These are phyloP conservation scores for Leucogyrophana mollusca DNA, from an alignment of 768 basidiomycete species.

Conservation along the genomic window DNA sequence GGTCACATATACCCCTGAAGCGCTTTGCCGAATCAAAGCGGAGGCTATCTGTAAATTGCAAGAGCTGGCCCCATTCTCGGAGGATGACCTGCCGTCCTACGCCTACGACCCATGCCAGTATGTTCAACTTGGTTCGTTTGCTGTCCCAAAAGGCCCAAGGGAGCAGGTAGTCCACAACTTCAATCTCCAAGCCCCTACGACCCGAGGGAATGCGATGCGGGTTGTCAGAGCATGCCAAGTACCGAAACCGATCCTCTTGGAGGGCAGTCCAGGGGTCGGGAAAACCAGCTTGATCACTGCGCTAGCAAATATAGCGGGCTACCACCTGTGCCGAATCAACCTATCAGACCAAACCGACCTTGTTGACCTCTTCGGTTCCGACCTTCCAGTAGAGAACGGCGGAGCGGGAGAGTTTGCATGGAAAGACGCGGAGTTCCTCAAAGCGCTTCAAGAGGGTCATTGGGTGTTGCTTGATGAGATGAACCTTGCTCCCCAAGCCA, in stretches of 20 bases:
- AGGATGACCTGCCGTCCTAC: slow-evolving; percentile 19
- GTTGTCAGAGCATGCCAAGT: slow-evolving; percentile 89
- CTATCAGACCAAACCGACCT: slow-evolving; percentile 98
- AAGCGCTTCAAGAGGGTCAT: slow-evolving; percentile 89
- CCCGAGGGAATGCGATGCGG: slow-evolving; percentile 82
- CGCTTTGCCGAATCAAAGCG: slow-evolving; percentile 58
- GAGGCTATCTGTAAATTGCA: slow-evolving; percentile 57
- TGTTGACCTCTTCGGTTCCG: slow-evolving; percentile 93
- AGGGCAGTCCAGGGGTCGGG: slow-evolving; percentile 97
- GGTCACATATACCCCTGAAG: slow-evolving; percentile 56
- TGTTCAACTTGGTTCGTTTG: slow-evolving; percentile 73
- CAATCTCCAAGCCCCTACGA: slow-evolving; percentile 87
- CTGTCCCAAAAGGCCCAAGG: slow-evolving; percentile 58
- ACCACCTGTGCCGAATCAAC: slow-evolving; percentile 88
- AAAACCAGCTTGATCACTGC: slow-evolving; percentile 94
- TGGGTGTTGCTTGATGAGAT: slow-evolving; percentile 99
- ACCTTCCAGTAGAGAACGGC: slow-evolving; percentile 92
- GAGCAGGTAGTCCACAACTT: slow-evolving; percentile 45
- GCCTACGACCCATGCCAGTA: slow-evolving; percentile 32
- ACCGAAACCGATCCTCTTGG: slow-evolving; percentile 86
- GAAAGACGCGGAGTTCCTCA: slow-evolving; percentile 96
- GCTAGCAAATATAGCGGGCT: slow-evolving; percentile 76
- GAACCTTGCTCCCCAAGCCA: slow-evolving; percentile 96
- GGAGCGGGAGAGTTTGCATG: slow-evolving; percentile 91
- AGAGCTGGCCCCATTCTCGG: slow-evolving; percentile 50